Conservation (phyloP, 306 rosid genomes). For the Cucumis cinereus region DNA sequence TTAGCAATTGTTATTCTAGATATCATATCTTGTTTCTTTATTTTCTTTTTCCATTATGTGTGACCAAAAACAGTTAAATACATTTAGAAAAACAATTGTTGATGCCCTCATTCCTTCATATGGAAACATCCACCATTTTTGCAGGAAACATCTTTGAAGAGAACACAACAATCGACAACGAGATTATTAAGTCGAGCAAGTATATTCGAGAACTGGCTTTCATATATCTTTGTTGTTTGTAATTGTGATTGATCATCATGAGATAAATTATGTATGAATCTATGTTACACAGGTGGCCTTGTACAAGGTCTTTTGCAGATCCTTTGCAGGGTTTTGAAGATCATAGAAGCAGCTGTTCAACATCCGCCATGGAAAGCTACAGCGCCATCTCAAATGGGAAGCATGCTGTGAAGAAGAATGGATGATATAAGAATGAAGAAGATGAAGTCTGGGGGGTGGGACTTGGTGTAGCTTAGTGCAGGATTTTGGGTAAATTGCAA, state of each 20-base stretch:
- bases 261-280: neutral
- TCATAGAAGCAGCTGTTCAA: slow-evolving; percentile 16
- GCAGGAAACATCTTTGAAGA: slow-evolving; percentile 37
- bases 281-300: slow-evolving; percentile 28
- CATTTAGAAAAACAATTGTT: neutral
- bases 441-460: neutral
- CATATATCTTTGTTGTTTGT: neutral
- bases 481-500: neutral
- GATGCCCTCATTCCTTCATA: neutral
- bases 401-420: slow-evolving; percentile 18
- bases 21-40: neutral
- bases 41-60: neutral
- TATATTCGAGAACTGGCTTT: neutral
- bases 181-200: slow-evolving; percentile 47
- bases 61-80: neutral
- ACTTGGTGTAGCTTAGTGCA: neutral
- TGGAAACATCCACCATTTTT: neutral
- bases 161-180: slow-evolving; percentile 12
- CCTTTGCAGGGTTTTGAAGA: slow-evolving; percentile 37
- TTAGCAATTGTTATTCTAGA: neutral
- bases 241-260: neutral
- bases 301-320: slow-evolving; percentile 37
- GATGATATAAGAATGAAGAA: slow-evolving; percentile 4
- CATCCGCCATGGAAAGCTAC: slow-evolving; percentile 8
- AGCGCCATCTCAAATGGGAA: slow-evolving; percentile 25